Evolutionary conservation across 2,329 filamentous ascomycete species (phyloP).

Genomic region (Aspergillus ochraceus): DNA sequence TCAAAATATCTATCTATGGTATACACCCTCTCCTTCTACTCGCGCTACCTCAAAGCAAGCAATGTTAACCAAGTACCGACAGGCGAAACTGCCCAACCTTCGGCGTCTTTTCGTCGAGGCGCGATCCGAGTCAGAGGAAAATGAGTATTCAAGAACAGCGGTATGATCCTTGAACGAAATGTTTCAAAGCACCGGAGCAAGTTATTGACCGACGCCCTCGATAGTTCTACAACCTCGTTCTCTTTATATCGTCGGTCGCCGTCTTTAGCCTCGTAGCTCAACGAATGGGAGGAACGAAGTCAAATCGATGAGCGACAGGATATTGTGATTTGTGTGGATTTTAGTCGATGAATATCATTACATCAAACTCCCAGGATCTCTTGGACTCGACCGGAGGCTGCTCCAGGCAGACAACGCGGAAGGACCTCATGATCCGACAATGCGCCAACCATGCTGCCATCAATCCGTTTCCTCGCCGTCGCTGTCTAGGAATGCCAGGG

Average conservation of each 20-base stretch:
- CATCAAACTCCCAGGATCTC: not conserved
- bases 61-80: not conserved
- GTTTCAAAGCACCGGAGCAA: not conserved
- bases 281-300: slow-evolving; percentile 61
- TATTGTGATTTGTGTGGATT: not conserved
- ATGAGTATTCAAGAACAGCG: slow-evolving; percentile 88
- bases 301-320: slow-evolving; percentile 30
- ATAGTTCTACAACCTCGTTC: slow-evolving; percentile 91
- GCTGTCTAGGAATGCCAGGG: slow-evolving; percentile 63
- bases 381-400: slow-evolving; percentile 2
- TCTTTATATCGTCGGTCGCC: slow-evolving; percentile 95
- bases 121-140: slow-evolving; percentile 87
- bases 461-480: slow-evolving; percentile 64
- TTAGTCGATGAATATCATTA: slow-evolving; percentile 7
- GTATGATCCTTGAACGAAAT: slow-evolving; percentile 54
- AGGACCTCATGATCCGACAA: not conserved
- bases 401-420: slow-evolving; percentile 9
- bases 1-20: not conserved
- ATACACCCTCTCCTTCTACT: not conserved
- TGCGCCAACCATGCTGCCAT: slow-evolving; percentile 11
- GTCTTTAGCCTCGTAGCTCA: slow-evolving; percentile 93
- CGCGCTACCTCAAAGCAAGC: not conserved
- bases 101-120: slow-evolving; percentile 94
- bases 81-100: slow-evolving; percentile 76
- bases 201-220: slow-evolving; percentile 9